Evolutionary conservation across 345 rosid genomes (phyloP).

Genomic region (Brassica carinata): DNA sequence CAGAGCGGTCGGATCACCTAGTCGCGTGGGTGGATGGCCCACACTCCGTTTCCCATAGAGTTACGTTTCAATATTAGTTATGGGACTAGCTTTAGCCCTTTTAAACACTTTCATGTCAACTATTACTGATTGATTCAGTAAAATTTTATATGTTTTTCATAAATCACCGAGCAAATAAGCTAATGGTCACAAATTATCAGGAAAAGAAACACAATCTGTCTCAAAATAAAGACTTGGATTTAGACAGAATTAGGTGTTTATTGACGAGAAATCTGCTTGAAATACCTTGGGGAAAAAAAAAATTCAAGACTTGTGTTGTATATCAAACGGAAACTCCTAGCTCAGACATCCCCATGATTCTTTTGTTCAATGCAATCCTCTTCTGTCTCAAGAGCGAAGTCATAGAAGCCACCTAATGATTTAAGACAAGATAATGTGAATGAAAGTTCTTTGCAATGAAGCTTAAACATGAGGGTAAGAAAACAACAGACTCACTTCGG

Average conservation of each 20-base stretch:
- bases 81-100: background rate
- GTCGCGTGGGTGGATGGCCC: slow-evolving; percentile 46
- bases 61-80: slow-evolving; percentile 6
- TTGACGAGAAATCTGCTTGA: slow-evolving; percentile 2
- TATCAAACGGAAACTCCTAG: slow-evolving; percentile 66
- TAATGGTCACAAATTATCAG: background rate
- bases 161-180: background rate
- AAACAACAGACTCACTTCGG: slow-evolving; percentile 59
- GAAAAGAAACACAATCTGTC: slow-evolving; percentile 7
- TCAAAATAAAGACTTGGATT: slow-evolving; percentile 19
- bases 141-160: slow-evolving; percentile 7
- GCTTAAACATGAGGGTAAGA: background rate
- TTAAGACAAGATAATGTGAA: background rate
- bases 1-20: slow-evolving; percentile 25
- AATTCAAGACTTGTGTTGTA: slow-evolving; percentile 17
- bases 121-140: slow-evolving; percentile 1
- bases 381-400: slow-evolving; percentile 64
- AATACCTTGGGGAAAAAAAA: slow-evolving; percentile 14
- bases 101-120: background rate
- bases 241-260: slow-evolving; percentile 27
- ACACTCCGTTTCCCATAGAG: slow-evolving; percentile 47
- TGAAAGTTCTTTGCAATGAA: background rate
- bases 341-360: slow-evolving; percentile 79
- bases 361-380: slow-evolving; percentile 61
- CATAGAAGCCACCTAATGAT: slow-evolving; percentile 77